Conservation (phyloP, 164 flowering plant species). For the Akebia trifoliata region DNA sequence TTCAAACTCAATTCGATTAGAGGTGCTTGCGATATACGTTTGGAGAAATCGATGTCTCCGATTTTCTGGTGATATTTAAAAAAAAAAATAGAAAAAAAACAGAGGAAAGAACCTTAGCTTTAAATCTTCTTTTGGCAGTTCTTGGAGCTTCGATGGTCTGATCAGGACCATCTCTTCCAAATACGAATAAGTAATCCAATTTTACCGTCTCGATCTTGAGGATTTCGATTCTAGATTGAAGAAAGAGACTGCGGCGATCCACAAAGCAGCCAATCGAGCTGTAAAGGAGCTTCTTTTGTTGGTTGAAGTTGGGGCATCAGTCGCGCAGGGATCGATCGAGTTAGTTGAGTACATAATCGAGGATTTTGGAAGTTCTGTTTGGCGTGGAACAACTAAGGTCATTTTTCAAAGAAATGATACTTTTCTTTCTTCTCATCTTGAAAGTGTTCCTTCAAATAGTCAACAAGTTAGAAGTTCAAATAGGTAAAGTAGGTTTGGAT, state of each 20-base stretch:
- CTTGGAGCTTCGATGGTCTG: too few relatives aligned
- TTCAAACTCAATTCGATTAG: too few relatives aligned
- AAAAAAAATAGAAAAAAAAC: too few relatives aligned
- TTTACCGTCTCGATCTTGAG: constrained; percentile 52
- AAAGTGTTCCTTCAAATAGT: constrained; percentile 33
- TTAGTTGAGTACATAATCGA: constrained; percentile 38
- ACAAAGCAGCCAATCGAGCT: constrained; percentile 36
- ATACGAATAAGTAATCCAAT: too few relatives aligned
- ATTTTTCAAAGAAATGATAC: constrained; percentile 50
- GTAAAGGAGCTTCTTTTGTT: constrained; percentile 42
- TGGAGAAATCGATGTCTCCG: too few relatives aligned
- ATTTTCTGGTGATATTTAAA: too few relatives aligned
- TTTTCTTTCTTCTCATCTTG: constrained; percentile 24
- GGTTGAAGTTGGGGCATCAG: constrained; percentile 34
- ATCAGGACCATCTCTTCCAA: too few relatives aligned
- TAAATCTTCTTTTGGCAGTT: too few relatives aligned
- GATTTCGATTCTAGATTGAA: too few relatives aligned
- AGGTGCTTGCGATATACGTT: too few relatives aligned
- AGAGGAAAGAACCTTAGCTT: too few relatives aligned
- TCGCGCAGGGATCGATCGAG: constrained; percentile 39
- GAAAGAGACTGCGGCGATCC: constrained; percentile 43
- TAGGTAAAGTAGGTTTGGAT: constrained; percentile 42
- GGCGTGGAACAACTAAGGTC: constrained; percentile 51
- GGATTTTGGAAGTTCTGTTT: constrained; percentile 37
- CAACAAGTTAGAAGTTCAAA: constrained; percentile 29